Evolutionary conservation across 305 asterid genomes (phyloP).

Genomic region (Galium porrigens): DNA sequence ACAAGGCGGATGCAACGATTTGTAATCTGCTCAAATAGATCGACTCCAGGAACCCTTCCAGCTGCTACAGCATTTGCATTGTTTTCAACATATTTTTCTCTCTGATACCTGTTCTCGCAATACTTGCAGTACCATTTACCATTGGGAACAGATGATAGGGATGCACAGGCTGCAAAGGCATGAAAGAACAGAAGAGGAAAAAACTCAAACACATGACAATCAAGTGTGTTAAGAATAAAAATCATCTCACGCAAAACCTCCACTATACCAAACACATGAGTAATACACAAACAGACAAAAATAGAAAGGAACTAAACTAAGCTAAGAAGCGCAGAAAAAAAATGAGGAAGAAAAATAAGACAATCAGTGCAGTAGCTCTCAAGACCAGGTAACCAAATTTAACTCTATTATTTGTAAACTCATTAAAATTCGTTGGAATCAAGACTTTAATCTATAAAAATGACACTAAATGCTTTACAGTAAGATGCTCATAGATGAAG

Average conservation of each 20-base stretch:
- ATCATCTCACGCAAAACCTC: neutral
- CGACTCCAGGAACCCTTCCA: constrained; percentile 64
- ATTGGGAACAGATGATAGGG: constrained; percentile 54
- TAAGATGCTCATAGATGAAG: neutral
- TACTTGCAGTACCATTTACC: constrained; percentile 95
- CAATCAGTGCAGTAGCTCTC: neutral
- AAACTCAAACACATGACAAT: neutral
- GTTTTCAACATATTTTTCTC: constrained; percentile 56
- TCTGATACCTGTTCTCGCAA: constrained; percentile 78
- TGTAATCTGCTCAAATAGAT: constrained; percentile 65
- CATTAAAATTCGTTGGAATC: neutral
- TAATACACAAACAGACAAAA: neutral
- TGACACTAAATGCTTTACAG: neutral
- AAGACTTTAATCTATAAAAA: neutral
- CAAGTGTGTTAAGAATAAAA: neutral
- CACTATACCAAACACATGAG: neutral
- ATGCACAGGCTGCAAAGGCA: constrained; percentile 68
- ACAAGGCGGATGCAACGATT: constrained; percentile 81
- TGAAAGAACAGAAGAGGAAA: constrained; percentile 7
- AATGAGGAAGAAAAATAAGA: neutral
- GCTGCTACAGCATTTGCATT: constrained; percentile 88
- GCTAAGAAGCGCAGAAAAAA: neutral
- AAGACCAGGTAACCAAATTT: neutral
- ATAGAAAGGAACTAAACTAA: neutral
- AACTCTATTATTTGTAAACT: neutral